Conservation (phyloP, 2,329 filamentous ascomycete species). For the Hymenoscyphus scutula region DNA sequence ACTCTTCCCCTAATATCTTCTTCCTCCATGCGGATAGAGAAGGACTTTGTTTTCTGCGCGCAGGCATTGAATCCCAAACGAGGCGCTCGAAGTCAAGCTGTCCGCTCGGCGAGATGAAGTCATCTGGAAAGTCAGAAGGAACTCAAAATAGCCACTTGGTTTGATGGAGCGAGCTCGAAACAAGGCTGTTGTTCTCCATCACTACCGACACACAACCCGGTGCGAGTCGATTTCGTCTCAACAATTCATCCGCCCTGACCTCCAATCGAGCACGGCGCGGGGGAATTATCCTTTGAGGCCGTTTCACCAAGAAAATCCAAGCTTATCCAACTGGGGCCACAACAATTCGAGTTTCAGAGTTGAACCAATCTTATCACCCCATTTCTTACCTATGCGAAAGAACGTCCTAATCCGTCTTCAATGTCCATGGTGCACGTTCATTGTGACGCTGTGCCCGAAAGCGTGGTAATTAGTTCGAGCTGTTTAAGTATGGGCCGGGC, state of each 20-base stretch:
- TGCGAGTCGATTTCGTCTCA: neutral
- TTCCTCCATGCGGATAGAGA: neutral
- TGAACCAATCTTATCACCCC: neutral
- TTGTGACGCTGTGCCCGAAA: neutral
- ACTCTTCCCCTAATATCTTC: neutral
- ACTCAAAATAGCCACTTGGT: neutral
- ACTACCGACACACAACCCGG: no score
- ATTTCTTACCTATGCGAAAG: neutral
- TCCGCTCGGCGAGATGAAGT: neutral
- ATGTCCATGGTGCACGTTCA: neutral
- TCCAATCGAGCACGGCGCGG: neutral
- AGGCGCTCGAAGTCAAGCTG: neutral
- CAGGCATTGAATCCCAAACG: neutral
- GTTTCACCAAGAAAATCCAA: neutral
- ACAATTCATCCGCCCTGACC: neutral
- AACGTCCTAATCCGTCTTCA: neutral
- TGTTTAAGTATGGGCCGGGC: slow-evolving; percentile 1
- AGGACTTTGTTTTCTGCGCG: neutral
- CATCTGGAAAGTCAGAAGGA: neutral
- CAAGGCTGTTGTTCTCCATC: no score
- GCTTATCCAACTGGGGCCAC: neutral
- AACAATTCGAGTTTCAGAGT: neutral
- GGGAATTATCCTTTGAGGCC: neutral
- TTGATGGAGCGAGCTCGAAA: neutral
- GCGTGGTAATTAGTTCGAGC: neutral